Base-by-base conservation (phyloP, 345 rosid genomes). In the Noccaea bulbosa region DNA sequence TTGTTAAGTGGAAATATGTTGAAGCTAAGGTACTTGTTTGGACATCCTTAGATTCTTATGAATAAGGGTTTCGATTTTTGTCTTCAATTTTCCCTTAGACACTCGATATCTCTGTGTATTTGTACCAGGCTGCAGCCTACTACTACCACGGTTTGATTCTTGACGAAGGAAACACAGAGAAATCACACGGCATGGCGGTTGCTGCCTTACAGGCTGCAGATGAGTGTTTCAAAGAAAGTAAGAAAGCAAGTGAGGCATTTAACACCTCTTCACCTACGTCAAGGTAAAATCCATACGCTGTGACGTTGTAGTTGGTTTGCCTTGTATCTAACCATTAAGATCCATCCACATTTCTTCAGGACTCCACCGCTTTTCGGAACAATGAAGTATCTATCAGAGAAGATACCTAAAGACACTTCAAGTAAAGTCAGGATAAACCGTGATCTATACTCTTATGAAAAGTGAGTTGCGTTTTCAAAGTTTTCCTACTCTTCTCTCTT, bases 171-270 rank as follows among this genome's bases (percentile, higher is more conserved):
- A 92, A 88, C 82, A 92, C 99, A 1, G 98, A 95, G 84, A 92
- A 90, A 78, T 87, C 87, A 61, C 99, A 88, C 51, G 92, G 93
- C 50, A 95, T 95, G 98, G 96, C 98, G 44, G 87, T 82, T 55
- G 97, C 99, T 79, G 97, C 99, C 37, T 75, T 95, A 63, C 98
- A 90, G 74, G 98, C 98, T 46, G 96, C 98, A 57, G 97, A 95
- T 56, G 99, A 90, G 67, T 89, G 77, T 76, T 83, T 92, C 55
- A 86, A 84, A 78, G 98, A 89, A 78, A 87, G 99, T 74, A 90
- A 83, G 77, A 86, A 81, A 82, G 83, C 91, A n/a, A 86, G 82
- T 35, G 96, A 87, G 75, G 86, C 87, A 33, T 95, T 95, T 63
- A 80, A 88, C 65, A 79, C 84, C 1, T 76, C 85, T 71, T 57